phyloP scores from a whole-genome alignment of 2,329 filamentous ascomycete species.

The Fusarium brachygibbosum region DNA sequence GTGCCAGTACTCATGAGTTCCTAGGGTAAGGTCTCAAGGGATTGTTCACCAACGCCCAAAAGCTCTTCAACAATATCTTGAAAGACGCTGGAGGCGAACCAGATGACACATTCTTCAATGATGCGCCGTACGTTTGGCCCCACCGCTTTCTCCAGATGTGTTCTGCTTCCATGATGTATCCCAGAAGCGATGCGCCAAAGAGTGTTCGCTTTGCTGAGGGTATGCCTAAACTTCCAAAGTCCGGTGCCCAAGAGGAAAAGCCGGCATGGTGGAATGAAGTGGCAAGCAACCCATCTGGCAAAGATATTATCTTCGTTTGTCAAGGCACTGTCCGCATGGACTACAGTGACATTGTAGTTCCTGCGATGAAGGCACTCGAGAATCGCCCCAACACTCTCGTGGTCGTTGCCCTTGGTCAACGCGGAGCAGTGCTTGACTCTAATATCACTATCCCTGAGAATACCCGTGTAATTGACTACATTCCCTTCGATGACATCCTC shows the following conservation, averaged over 20 bases:
- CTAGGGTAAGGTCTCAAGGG: not conserved
- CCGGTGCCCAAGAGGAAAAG: not conserved
- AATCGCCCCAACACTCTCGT: conserved; percentile 13
- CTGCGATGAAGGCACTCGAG: conserved; percentile 15
- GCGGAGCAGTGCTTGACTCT: not conserved
- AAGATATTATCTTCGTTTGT: conserved; percentile 24
- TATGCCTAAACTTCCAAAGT: not conserved
- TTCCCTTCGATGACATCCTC: conserved; percentile 7
- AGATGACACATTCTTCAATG: conserved; percentile 7
- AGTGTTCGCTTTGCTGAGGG: conserved; percentile 12
- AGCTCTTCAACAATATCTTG: not conserved
- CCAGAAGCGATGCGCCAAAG: conserved; percentile 18
- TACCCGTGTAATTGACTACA: not conserved
- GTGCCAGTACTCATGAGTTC: too few relatives aligned
- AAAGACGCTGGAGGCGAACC: not conserved
- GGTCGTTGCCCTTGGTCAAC: not conserved
- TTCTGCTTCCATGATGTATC: conserved; percentile 15
- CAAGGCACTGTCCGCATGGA: conserved; percentile 24
- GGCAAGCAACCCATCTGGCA: not conserved
- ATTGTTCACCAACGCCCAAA: not conserved
- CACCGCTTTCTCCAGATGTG: conserved; percentile 26
- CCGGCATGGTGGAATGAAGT: conserved; percentile 10
- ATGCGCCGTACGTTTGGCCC: conserved; percentile 15
- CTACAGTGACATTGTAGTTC: conserved; percentile 16
- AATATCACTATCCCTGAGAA: not conserved